These are phyloP conservation scores for Penicillium chermesinum DNA, from an alignment of 495 filamentous ascomycete genomes.

Conservation along the genomic window DNA sequence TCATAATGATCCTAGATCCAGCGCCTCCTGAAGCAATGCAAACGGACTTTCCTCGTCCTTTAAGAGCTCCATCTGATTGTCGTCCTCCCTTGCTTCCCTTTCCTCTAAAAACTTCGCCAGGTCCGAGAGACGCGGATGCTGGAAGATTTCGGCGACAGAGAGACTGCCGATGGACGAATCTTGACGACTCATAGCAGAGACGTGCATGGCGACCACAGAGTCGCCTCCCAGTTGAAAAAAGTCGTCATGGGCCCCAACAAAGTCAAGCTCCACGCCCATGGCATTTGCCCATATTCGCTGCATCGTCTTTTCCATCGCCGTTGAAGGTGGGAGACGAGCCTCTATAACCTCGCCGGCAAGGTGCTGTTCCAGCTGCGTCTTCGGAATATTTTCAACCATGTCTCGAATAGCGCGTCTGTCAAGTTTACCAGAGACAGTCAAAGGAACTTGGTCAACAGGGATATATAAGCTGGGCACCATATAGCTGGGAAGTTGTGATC, in stretches of 20 bases:
- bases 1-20: background rate
- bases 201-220: background rate
- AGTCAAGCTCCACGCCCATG: background rate
- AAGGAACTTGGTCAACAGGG: background rate
- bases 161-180: background rate
- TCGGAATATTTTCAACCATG: background rate
- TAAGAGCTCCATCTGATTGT: background rate
- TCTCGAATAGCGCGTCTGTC: background rate
- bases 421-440: background rate
- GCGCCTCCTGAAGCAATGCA: background rate
- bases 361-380: background rate
- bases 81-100: background rate
- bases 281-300: background rate
- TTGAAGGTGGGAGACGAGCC: background rate
- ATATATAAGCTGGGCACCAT: background rate
- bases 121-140: background rate
- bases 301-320: background rate
- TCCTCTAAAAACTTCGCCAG: background rate
- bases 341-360: background rate
- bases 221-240: background rate
- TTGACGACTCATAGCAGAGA: background rate
- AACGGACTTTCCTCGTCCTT: background rate
- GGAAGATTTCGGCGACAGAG: background rate
- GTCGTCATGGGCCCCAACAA: background rate
- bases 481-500: background rate